Base-by-base conservation (phyloP, 2,329 filamentous ascomycete genomes). In the Colletotrichum endophyticum region DNA sequence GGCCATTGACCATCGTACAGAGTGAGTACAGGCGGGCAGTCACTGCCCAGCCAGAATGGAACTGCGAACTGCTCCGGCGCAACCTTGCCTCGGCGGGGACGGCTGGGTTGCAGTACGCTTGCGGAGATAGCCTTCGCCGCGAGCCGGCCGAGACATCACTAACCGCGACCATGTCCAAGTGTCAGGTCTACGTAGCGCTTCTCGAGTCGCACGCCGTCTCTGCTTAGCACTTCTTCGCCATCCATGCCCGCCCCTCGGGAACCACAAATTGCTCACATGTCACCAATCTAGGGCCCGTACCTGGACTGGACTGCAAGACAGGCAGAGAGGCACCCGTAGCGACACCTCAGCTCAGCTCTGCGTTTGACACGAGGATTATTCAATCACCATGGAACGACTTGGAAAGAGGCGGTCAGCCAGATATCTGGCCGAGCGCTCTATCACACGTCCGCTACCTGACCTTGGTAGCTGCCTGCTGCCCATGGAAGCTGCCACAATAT, bases 241-340 rank as follows among this genome's bases (percentile, higher is more conserved):
- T 62, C 44, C 39, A 63, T 57, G 53, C 57, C 59, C 39, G 63
- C 57, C 27, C 49, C 56, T 74, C 66, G 70, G 59, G 64, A 74
- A 73, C 57, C 71, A 70, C 70, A 57, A 34, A 74, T 69, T 75
- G 64, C 74, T 76, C 74, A 76, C 74, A 76, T 76, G 74, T 70
- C 74, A 76, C 70, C 16, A 30, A 64, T 53, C 44, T 53, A 53
- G n/a, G 44, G 44, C n/a, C 44, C 44, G 44, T 53, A 53, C 44
- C n/a, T 53, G 44, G 44, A 53, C 44, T 53, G 44, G 44, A 44
- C 39, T 44, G 39, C 6, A n/a, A 69, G 44, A 66, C 63, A 73
- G 63, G 28, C 44, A 39, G 22, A 25, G 56, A 57, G 62, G 70
- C 39, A 56, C 59, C 62, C 70, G 64, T 66, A 74, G 57, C 74